Percentiles rank a stretch among this genome's conserved stretches.
Evolutionary conservation across 108 stramenopile genomes (phyloP).

Genomic region (Cyclotella choctawhatcheeana): DNA sequence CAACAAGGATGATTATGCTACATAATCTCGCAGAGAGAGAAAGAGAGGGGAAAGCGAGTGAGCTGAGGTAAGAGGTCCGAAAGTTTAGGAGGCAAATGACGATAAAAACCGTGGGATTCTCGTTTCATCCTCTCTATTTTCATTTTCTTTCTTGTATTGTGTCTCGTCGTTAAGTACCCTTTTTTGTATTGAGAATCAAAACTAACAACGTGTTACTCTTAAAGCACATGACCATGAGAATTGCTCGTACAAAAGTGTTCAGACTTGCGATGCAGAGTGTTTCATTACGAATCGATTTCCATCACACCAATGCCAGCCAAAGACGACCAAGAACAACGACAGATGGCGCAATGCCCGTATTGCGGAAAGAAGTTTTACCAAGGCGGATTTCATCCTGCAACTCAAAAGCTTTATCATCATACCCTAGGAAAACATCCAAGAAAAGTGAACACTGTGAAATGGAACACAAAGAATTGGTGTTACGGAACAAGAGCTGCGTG

Average conservation of each 20-base stretch:
- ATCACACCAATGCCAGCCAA: not conserved
- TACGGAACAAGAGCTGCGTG: conserved; percentile 1
- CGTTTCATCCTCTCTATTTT: no score
- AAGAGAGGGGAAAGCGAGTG: no score
- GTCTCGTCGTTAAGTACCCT: no score
- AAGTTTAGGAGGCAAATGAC: no score
- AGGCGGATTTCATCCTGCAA: not conserved
- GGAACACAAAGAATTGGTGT: conserved; percentile 2
- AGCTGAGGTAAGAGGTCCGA: no score
- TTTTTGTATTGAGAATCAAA: no score
- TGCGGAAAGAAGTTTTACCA: not conserved
- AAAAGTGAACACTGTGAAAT: not conserved
- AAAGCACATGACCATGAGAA: conserved; percentile 3
- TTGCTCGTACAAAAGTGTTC: not conserved
- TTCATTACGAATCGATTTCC: not conserved
- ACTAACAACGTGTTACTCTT: no score
- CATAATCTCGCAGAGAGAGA: no score
- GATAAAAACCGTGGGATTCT: no score
- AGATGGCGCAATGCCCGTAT: not conserved
- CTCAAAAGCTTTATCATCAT: conserved; percentile 4
- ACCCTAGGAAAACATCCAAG: not conserved
- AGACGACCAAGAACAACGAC: not conserved
- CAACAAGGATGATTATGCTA: no score
- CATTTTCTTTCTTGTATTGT: no score
- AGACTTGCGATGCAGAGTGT: not conserved